A percentile compares a stretch with the other conserved stretches of the same genome.
Conservation (phyloP, 2,329 filamentous ascomycete species). For the Phyllosticta citriasiana region DNA sequence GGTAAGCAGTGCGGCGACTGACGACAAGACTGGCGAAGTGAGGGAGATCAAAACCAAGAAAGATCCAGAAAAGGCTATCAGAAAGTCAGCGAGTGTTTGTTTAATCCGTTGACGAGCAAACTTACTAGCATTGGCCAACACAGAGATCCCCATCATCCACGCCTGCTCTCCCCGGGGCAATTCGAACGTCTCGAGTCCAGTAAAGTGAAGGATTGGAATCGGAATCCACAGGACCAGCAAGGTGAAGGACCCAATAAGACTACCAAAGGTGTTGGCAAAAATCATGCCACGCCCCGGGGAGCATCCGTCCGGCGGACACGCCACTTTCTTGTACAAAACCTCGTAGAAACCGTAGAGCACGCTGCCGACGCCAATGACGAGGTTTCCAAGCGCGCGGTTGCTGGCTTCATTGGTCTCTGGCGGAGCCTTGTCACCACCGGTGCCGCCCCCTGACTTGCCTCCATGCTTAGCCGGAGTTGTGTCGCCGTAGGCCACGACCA, state of each 20-base stretch:
- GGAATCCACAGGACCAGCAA: constrained; percentile 85
- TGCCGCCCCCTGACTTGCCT: constrained; percentile 44
- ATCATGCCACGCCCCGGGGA: constrained; percentile 82
- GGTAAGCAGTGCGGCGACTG: constrained; percentile 84
- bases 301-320: constrained; percentile 85
- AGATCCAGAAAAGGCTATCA: constrained; percentile 67
- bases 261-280: constrained; percentile 88
- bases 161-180: constrained; percentile 69
- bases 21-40: constrained; percentile 84
- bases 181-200: constrained; percentile 73
- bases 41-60: constrained; percentile 90
- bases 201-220: constrained; percentile 68
- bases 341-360: constrained; percentile 96
- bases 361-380: constrained; percentile 83
- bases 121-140: constrained; percentile 72
- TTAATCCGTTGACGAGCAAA: constrained; percentile 15
- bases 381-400: constrained; percentile 70
- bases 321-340: constrained; percentile 86
- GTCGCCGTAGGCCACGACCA: constrained; percentile 94
- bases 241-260: constrained; percentile 78
- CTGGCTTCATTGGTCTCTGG: constrained; percentile 42
- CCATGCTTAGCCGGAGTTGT: constrained; percentile 44
- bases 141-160: constrained; percentile 68
- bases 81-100: neutral
- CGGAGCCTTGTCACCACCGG: constrained; percentile 36